Base-by-base conservation (phyloP, 1,139 yeast genomes). In the Yamadazyma triangularis region DNA sequence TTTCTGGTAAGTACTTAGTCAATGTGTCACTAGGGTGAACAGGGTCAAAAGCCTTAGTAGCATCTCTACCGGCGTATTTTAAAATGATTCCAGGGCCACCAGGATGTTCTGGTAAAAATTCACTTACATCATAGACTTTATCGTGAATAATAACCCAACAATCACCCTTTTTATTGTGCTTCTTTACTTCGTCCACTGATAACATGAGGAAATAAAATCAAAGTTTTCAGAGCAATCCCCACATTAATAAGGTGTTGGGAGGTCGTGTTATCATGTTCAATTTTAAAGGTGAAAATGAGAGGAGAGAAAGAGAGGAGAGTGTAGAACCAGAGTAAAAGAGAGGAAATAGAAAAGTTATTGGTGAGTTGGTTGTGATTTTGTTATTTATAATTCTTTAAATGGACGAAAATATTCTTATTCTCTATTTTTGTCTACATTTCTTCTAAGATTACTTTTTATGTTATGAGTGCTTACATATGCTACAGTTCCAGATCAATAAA, bases 11-110 rank as follows among this genome's bases (percentile, higher is more conserved):
- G 38, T 67, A 66, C 45, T 64, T 67, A 13, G 48, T 76, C 29
- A 88, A 63, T 8, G 88, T 82, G 45, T 83, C 91, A 11, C 81
- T 73, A 0, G 95, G 94, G 56, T 89, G 98, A 35, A 89, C 71
- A 7, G 94, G 94, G 38, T 72, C 77, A 49, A 74, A 74, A 9
- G 70, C 77, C 44, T 70, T 72, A 22, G 80, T 72, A n/a, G 79
- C 79, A 44, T 74, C 79, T 35, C 68, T 61, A 1, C 80, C 80
- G 7, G 79, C 79, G 41, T 69, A 70, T 43, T 70, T 69, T 39
- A 73, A 49, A 27, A 74, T 70, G 26, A 74, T 69, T 7, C 60
- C 73, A 1, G 65, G 49, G 3, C 80, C 80, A 10, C 79, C 79
- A 0, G 79, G 79, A 39, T 73, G 79, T 32, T 71, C 66, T 23